Base-by-base conservation (phyloP, 371 early-diverging fungal genomes). In the Spraguea lophii region DNA sequence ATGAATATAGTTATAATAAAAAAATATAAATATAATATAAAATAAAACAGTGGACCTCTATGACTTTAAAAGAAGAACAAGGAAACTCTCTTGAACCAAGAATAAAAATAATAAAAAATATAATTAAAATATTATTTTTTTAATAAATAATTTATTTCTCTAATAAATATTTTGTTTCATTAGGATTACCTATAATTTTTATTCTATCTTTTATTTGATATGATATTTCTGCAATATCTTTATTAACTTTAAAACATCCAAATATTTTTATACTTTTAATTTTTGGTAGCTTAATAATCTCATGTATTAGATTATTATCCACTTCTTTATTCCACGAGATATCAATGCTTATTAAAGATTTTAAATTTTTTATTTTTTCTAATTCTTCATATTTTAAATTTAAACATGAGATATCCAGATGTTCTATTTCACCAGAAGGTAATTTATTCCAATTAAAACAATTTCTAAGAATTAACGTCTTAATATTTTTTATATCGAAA, bases 151-250 rank as follows among this genome's bases (percentile, higher is more conserved):
- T n/a, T 49, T 27, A 49, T 3, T 21, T 38, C 16, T 52, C 23
- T 23, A 52, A 44, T 39, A 58, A 38, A 42, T 32, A 58, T 41
- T 39, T 42, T 3, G 59, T 59, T 47, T 59, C 59, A 32, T 30
- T 17, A 15, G 46, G 59, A 48, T 59, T 52, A 17, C 53, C 59
- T n/a, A 59, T 17, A 37, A 53, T 39, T 26, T 6, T 46, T 17
- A 46, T 30, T n/a, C 10, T 22, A 25, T 48, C 23, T 41, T 42
- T 48, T 7, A 39, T 38, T 24, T 49, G n/a, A 10, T 38, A 59
- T 7, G 59, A 26, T 3, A 35, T 1, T 41, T 49, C 21, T 22
- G 23, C 48, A 9, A 23, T 23, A 21, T 52, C 45, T 23, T 25
- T 10, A 0, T 53, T 46, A 35, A 59, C 32, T 1, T 7, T 24